A percentile compares a stretch with the other conserved stretches of the same genome.
Evolutionary conservation across 495 filamentous ascomycete genomes (phyloP).

Genomic region (Arthonia radiata): DNA sequence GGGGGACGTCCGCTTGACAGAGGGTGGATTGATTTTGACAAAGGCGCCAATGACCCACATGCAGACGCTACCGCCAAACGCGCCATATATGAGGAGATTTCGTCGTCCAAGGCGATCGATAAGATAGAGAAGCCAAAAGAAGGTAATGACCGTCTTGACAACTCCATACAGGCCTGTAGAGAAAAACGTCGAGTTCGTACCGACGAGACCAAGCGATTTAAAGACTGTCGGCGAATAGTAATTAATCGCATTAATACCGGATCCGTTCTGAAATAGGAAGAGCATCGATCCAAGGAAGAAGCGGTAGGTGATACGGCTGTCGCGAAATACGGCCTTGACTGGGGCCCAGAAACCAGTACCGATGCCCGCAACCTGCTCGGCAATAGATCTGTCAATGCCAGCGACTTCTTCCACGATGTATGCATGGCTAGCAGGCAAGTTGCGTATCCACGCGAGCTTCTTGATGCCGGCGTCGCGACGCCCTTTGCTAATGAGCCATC

Average conservation of each 20-base stretch:
- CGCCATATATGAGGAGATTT: conserved; percentile 28
- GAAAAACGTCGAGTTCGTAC: conserved; percentile 22
- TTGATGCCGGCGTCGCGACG: conserved; percentile 10
- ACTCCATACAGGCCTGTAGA: conserved; percentile 27
- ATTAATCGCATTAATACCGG: conserved; percentile 44
- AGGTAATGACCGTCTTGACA: conserved; percentile 32
- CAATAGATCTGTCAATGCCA: conserved; percentile 32
- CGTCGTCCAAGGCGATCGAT: conserved; percentile 28
- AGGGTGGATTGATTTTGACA: conserved; percentile 23
- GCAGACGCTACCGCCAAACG: conserved; percentile 25
- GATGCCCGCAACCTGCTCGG: conserved; percentile 26
- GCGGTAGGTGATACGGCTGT: conserved; percentile 27
- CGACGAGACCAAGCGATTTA: conserved; percentile 28
- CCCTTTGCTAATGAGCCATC: conserved; percentile 3
- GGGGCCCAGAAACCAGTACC: conserved; percentile 44
- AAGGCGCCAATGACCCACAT: conserved; percentile 31
- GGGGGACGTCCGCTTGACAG: conserved; percentile 12
- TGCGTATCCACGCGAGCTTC: conserved; percentile 29
- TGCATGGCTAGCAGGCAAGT: conserved; percentile 28
- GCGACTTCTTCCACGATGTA: conserved; percentile 43
- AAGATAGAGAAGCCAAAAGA: conserved; percentile 30
- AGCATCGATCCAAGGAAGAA: conserved; percentile 42
- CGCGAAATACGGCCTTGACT: conserved; percentile 27
- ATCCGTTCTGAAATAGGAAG: conserved; percentile 42
- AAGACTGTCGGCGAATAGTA: conserved; percentile 39